Conservation (phyloP, 192 early-diverging fungal genomes). For the Powellomyces hirtus region DNA sequence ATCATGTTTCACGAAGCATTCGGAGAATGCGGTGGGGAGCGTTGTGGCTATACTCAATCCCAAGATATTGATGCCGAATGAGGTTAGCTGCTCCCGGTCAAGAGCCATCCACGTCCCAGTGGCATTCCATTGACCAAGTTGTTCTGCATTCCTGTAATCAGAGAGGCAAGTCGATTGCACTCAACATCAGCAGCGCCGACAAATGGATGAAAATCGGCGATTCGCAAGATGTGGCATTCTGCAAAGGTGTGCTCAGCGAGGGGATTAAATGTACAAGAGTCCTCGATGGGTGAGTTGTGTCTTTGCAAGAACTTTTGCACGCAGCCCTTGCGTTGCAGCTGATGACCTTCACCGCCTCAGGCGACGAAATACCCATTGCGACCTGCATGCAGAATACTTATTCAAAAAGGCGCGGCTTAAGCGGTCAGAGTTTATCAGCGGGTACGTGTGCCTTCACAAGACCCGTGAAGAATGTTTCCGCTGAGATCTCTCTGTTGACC, state of each 20-base stretch:
- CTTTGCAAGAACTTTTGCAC: too few species aligned
- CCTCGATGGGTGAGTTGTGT: background rate
- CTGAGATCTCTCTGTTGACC: background rate
- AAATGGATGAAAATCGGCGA: constrained; percentile 40
- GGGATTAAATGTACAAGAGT: constrained; percentile 4
- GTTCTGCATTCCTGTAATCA: constrained; percentile 6
- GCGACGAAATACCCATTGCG: constrained; percentile 11
- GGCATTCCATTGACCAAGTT: too few species aligned
- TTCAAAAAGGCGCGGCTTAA: constrained; percentile 20
- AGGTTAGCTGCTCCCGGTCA: constrained; percentile 26
- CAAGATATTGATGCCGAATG: constrained; percentile 31
- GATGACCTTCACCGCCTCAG: background rate
- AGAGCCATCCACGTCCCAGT: too few species aligned
- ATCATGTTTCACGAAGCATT: constrained; percentile 8
- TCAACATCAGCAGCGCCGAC: constrained; percentile 30
- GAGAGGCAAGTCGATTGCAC: constrained; percentile 27
- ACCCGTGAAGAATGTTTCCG: background rate
- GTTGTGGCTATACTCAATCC: constrained; percentile 40
- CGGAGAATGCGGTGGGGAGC: constrained; percentile 18
- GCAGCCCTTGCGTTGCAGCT: background rate
- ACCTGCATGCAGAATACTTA: constrained; percentile 6
- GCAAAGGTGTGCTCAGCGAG: constrained; percentile 15
- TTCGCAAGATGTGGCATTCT: constrained; percentile 26
- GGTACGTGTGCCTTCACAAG: too few species aligned
- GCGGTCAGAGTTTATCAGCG: constrained; percentile 16